Evolutionary conservation across 352 stramenopile species (phyloP), one percentile per base, ranked within the genome.

Genomic region (Phytopythium litorale): DNA sequence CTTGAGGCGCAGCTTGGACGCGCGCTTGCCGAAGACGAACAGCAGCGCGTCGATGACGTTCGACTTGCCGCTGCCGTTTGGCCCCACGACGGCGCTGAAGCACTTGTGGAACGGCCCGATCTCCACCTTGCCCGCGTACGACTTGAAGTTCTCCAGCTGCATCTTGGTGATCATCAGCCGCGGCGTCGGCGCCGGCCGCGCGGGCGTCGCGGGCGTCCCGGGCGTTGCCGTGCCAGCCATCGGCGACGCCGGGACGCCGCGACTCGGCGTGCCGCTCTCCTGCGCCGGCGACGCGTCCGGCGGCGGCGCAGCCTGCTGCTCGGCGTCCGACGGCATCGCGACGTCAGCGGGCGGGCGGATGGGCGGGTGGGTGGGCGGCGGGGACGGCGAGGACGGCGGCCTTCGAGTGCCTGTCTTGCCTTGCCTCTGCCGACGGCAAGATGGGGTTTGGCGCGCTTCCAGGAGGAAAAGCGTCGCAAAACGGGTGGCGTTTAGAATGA

Each of bases 11-110:
- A 99, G 78, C 73, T 99, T 99, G 64, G 98, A 99, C 48, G 98
- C 98, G 48, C 97, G 89, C 74, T 99, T 99, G 58, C 98, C 98
- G 75, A 99, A 99, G 7, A 99, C 98, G 72, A 99, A 99, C 16
- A 99, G 91, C 78, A 99, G 95, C 59, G 98, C 98, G 74, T 99
- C 98, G 57, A 99, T 99, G 19, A 99, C 97, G 73, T 99, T 99
- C 21, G 96, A 99, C 79, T 99, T 99, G 55, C 98, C 98, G 59
- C 94, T 99, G 45, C 97, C 98, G 72, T 99, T 99, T 25, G 98
- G 98, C 7, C 98, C 98, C 12, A 99, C 97, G 25, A 99, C 94
- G 19, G 92, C 92, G 58, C 90, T 98, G 81, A 99, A 99, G 68
- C 97, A 98, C 79, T 99, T 99, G 88, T 99, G 97, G 78, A 99